Base-by-base conservation (phyloP, 257 asterid species). In the Eustoma russellianum region DNA sequence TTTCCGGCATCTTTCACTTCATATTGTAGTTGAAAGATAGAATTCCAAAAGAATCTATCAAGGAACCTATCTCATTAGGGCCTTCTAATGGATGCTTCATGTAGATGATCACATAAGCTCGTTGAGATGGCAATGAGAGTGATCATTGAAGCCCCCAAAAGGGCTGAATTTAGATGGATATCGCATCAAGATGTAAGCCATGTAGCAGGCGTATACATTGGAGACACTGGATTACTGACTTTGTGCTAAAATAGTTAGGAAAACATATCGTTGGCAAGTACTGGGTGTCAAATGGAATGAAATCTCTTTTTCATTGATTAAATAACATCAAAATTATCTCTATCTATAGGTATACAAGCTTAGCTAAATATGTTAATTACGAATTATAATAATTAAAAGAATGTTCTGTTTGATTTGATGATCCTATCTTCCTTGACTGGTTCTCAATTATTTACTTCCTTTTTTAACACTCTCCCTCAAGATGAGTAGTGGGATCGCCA, bases 101-200 rank as follows among this genome's bases (percentile, higher is more conserved):
- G 99, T 66, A 69, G 99, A 46, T 92, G 99, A 97, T 92, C 99
- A 0, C 86, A 94, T 3, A 88, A 85, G 64, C 88, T 97, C 1
- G 90, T 92, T 2, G 95, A 88, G 41, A 88, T 85, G 93, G 97
- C 99, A 15, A 85, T 88, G n/a, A 82, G 77, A 55, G 99, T 83
- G 49, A 87, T 92, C n/a, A 81, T 92, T 13, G 95, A 92, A 58
- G 86, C 97, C 48, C 72, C 85, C 5, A 88, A 92, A 63, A 69
- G 77, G 24, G 85, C 94, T 5, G 84, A 92, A 57, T 76, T 55
- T 6, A 77, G 82, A 44, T 92, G 99, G 99, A 79, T 88, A 38
- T 88, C 99, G 10, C 73, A 95, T 40, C 99, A 92, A 61, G 86
- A 88, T 28, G 93, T 92, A 1, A 72, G 99, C 0, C 97, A 88